phyloP scores from a whole-genome alignment of 306 rosid species.

The Citrullus amarus region DNA sequence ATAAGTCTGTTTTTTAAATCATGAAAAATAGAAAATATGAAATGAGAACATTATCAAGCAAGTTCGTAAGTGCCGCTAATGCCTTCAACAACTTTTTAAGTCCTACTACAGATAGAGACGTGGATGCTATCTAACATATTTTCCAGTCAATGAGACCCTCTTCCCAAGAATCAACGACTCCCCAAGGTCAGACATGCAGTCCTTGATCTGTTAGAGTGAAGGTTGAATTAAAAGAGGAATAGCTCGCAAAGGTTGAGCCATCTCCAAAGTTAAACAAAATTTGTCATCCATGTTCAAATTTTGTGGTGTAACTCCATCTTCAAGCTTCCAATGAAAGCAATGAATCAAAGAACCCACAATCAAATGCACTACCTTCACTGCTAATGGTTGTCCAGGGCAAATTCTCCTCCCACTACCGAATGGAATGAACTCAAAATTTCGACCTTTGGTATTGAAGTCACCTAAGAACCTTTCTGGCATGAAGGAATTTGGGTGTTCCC shows the following conservation, averaged over 20 bases:
- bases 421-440: constrained; percentile 23
- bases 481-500: background rate
- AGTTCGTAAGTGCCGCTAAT: too few species aligned
- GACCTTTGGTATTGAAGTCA: constrained; percentile 3
- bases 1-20: too few species aligned
- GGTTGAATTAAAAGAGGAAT: background rate
- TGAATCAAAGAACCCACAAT: constrained; percentile 31
- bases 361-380: constrained; percentile 22
- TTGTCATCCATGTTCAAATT: constrained; percentile 19
- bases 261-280: constrained; percentile 9
- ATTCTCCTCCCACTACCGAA: constrained; percentile 34
- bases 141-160: too few species aligned
- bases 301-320: constrained; percentile 8
- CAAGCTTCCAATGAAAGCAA: constrained; percentile 23
- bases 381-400: constrained; percentile 29
- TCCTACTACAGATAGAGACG: too few species aligned
- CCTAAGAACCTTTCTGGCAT: constrained; percentile 1
- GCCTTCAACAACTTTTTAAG: too few species aligned
- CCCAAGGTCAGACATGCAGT: too few species aligned
- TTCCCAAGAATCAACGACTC: too few species aligned
- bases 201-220: too few species aligned
- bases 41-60: too few species aligned
- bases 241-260: constrained; percentile 18
- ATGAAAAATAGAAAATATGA: too few species aligned
- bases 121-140: too few species aligned